Evolutionary conservation across 176 grass and related monocot species (phyloP), one percentile per base, ranked within the genome.

Genomic region (Oryza coarctata): DNA sequence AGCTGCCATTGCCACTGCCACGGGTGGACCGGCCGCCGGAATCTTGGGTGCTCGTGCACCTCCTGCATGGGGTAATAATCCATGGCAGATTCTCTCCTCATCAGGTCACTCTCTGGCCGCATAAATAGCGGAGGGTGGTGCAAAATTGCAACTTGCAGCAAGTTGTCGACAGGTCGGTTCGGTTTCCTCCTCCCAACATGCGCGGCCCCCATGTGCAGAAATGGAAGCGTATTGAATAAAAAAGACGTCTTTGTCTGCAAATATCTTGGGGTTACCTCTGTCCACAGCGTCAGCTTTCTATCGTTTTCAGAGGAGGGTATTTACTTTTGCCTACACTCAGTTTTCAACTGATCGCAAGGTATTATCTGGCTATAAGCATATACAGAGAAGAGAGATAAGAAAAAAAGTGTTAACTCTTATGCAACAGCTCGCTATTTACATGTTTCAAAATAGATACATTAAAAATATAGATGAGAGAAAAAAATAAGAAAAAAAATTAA

Each of bases 1-100:
- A 85, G 65, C 35, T 64, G 67, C 88, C 88, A 85, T 28, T 70
- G 67, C 88, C 88, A 85, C 40, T 36, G 85, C 62, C 67, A 63
- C 60, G 35, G 52, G 29, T 74, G 70, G n/a, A 26, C 13, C 5
- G 71, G 5, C 20, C 4, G 8, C 22, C 7, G 72, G 38, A 77
- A 38, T n/a, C 79, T 60, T 47, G 10, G 29, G 1, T 69, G 23
- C 29, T 63, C 33, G 26, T 73, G 25, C 77, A 69, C 34, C 75
- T 35, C 70, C 68, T 84, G 69, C 71, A 85, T 82, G 4, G 41
- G 64, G 70, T 75, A 75, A n/a, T 55, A 55, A 69, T 88, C 81
- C 81, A 88, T 81, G 39, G 50, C 31, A 55, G 45, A 63, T 64
- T 62, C 25, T 38, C 38, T 22, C 22, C 44, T 2, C 15, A 39